A percentile compares a stretch with the other conserved stretches of the same genome.
Evolutionary conservation across 1,139 yeast genomes (phyloP).

Genomic region (Lizanozyma gosingica): DNA sequence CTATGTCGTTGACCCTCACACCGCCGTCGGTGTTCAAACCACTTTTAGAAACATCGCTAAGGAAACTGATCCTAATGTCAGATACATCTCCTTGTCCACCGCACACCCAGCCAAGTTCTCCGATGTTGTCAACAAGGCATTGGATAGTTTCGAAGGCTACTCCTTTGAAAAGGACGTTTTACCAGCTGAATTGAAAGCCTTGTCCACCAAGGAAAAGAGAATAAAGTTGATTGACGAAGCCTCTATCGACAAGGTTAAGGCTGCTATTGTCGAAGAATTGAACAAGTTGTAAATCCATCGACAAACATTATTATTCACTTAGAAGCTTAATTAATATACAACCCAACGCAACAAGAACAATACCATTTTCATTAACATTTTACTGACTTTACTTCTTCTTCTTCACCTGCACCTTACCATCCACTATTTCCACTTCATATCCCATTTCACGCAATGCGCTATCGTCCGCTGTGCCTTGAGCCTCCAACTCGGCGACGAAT

Average conservation of each 20-base stretch:
- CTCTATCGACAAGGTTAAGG: slow-evolving; percentile 63
- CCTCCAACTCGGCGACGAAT: slow-evolving; percentile 51
- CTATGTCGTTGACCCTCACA: slow-evolving; percentile 91
- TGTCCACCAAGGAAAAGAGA: slow-evolving; percentile 66
- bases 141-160: slow-evolving; percentile 57
- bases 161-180: slow-evolving; percentile 82
- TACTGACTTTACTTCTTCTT: neutral
- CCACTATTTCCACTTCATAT: slow-evolving; percentile 26
- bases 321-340: neutral
- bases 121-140: slow-evolving; percentile 84
- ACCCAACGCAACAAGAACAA: neutral
- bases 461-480: slow-evolving; percentile 24
- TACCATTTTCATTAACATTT: neutral
- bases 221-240: slow-evolving; percentile 68
- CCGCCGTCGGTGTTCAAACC: slow-evolving; percentile 88
- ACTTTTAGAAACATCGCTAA: slow-evolving; percentile 51
- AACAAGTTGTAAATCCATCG: slow-evolving; percentile 27
- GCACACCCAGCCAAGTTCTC: slow-evolving; percentile 99
- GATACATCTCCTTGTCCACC: slow-evolving; percentile 79
- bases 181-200: slow-evolving; percentile 75
- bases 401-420: slow-evolving; percentile 6
- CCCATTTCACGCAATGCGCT: slow-evolving; percentile 30
- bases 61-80: slow-evolving; percentile 32
- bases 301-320: slow-evolving; percentile 1
- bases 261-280: slow-evolving; percentile 63